These are phyloP conservation scores for Suillus subalutaceus DNA, from an alignment of 768 basidiomycete species.

Conservation along the genomic window DNA sequence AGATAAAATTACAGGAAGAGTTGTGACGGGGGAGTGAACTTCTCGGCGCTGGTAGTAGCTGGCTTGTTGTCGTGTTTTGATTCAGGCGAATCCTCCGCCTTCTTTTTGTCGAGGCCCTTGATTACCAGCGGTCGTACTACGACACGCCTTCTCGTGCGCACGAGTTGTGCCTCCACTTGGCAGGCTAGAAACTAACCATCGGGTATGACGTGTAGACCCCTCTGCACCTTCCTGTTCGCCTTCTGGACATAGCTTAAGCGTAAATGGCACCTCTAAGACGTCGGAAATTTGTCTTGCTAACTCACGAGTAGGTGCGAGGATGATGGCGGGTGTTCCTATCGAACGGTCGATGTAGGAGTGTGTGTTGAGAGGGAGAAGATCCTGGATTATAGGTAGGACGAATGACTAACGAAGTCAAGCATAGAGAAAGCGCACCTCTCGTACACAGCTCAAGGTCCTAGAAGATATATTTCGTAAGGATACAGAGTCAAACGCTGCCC, in stretches of 20 bases:
- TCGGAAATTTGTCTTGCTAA: constrained; percentile 96
- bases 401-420: constrained; percentile 93
- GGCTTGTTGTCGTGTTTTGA: constrained; percentile 26
- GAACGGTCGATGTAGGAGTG: constrained; percentile 92
- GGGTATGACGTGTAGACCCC: constrained; percentile 55
- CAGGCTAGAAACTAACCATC: constrained; percentile 93
- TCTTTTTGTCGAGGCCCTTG: constrained; percentile 65
- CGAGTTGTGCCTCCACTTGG: constrained; percentile 92
- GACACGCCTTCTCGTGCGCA: constrained; percentile 91
- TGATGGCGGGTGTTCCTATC: constrained; percentile 91
- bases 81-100: constrained; percentile 11
- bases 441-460: constrained; percentile 84
- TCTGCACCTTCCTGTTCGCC: constrained; percentile 56
- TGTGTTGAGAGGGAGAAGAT: constrained; percentile 87
- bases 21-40: constrained; percentile 93
- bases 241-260: constrained; percentile 66
- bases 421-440: constrained; percentile 88
- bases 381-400: constrained; percentile 92
- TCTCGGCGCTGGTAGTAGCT: constrained; percentile 40
- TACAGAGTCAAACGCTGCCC: constrained; percentile 85
- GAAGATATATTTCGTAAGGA: constrained; percentile 86
- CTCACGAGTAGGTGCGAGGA: constrained; percentile 94
- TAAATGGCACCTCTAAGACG: constrained; percentile 62
- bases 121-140: constrained; percentile 75
- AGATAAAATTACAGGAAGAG: constrained; percentile 38